Evolutionary conservation across 495 filamentous ascomycete genomes (phyloP).

Genomic region (Aspergillus nidulans): DNA sequence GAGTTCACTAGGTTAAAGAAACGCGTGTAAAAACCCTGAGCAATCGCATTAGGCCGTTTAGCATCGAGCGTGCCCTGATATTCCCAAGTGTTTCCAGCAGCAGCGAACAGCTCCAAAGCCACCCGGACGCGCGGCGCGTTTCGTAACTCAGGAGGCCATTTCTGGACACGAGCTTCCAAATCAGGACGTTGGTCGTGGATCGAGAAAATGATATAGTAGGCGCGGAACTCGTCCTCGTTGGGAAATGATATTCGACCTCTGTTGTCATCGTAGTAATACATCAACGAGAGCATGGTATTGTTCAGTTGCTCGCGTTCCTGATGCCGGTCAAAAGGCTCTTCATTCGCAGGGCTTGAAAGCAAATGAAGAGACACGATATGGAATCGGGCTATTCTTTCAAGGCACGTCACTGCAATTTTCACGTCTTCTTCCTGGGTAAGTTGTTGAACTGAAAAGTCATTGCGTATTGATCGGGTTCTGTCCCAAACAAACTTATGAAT

Average conservation of each 20-base stretch:
- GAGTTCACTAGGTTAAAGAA: constrained; percentile 76
- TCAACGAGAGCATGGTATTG: constrained; percentile 79
- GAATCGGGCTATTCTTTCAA: constrained; percentile 86
- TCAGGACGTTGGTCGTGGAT: constrained; percentile 65
- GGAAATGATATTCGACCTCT: constrained; percentile 45
- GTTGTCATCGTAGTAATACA: constrained; percentile 83
- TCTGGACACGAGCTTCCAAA: constrained; percentile 68
- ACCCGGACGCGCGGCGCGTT: constrained; percentile 54
- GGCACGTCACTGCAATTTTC: constrained; percentile 67
- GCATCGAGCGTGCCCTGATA: constrained; percentile 60
- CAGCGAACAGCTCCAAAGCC: constrained; percentile 66
- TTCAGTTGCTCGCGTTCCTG: constrained; percentile 93
- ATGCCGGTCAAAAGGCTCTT: constrained; percentile 74
- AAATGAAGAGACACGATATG: constrained; percentile 86
- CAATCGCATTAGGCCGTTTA: constrained; percentile 48
- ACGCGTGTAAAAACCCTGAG: constrained; percentile 60
- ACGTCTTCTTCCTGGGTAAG: constrained; percentile 63
- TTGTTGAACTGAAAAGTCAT: constrained; percentile 90
- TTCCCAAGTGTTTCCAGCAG: constrained; percentile 61
- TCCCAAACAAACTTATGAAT: constrained; percentile 93
- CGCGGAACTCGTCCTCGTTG: constrained; percentile 87
- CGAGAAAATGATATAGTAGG: constrained; percentile 84
- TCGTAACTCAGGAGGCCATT: constrained; percentile 58
- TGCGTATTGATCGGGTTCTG: constrained; percentile 82
- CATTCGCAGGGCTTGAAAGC: constrained; percentile 59